These are phyloP conservation scores for Leersia perrieri DNA, from an alignment of 176 grass and related monocot species.

Conservation along the genomic window DNA sequence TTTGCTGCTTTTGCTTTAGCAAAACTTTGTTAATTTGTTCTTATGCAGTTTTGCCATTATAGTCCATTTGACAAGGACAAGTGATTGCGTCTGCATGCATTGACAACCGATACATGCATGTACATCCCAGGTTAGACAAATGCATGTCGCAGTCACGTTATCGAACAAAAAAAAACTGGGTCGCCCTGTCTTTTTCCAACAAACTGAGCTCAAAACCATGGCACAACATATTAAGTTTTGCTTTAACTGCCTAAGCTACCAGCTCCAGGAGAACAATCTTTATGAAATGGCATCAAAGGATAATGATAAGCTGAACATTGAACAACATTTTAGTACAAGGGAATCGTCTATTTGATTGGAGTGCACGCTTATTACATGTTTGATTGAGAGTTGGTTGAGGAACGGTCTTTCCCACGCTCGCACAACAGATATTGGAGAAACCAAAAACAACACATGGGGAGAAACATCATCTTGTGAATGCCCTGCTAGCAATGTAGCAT, in stretches of 20 bases:
- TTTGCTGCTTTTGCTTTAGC: conserved; percentile 8
- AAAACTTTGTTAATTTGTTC: neutral
- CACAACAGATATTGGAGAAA: conserved; percentile 16
- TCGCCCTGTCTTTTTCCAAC: neutral
- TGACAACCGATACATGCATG: neutral
- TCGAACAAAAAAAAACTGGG: neutral
- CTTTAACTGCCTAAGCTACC: neutral
- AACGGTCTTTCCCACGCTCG: conserved; percentile 19
- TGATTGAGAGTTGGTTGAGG: neutral
- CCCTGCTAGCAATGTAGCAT: neutral
- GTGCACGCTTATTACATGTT: conserved; percentile 45
- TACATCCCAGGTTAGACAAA: neutral
- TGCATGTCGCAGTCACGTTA: neutral
- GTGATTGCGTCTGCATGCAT: conserved; percentile 17
- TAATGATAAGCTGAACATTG: neutral
- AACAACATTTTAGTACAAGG: conserved; percentile 10
- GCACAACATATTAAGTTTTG: neutral
- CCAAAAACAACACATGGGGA: neutral
- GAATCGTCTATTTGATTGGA: conserved; percentile 23
- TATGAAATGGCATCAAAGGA: neutral
- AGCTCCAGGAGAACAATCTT: neutral
- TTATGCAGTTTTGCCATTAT: neutral
- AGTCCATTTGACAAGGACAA: neutral
- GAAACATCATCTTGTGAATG: conserved; percentile 10
- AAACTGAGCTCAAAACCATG: neutral